A percentile compares a stretch with the other conserved stretches of the same genome.
phyloP scores from a whole-genome alignment of 2,329 filamentous ascomycete species.

The Eurotiales sp. region DNA sequence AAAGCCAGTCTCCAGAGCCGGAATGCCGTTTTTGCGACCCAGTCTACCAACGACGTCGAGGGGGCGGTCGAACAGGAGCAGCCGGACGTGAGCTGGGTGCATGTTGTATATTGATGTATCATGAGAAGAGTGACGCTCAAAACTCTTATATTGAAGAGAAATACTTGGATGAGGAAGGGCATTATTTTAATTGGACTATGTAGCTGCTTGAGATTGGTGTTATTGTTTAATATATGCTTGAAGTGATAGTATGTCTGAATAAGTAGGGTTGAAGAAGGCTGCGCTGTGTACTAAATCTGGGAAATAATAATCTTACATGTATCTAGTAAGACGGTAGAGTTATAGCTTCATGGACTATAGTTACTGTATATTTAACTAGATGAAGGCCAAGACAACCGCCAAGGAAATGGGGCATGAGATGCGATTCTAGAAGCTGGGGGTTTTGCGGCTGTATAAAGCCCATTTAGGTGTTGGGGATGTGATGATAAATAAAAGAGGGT shows the following conservation, averaged over 20 bases:
- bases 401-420: conserved; percentile 51
- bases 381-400: conserved; percentile 37
- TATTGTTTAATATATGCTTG: conserved; percentile 50
- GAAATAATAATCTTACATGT: conserved; percentile 22
- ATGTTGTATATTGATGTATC: no score
- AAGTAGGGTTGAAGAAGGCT: conserved; percentile 47
- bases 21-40: no score
- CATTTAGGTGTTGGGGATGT: conserved; percentile 57
- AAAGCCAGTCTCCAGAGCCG: no score
- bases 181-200: conserved; percentile 56
- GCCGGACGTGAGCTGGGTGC: no score
- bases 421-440: conserved; percentile 65
- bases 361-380: conserved; percentile 42
- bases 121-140: conserved; percentile 41
- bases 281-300: conserved; percentile 37
- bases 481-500: conserved; percentile 58
- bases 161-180: conserved; percentile 51
- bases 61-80: no score
- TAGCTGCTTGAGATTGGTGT: conserved; percentile 60
- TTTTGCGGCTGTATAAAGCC: conserved; percentile 55
- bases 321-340: conserved; percentile 21
- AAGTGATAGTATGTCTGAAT: conserved; percentile 42
- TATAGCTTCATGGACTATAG: conserved; percentile 28
- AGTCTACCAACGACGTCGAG: no score
- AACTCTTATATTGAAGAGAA: conserved; percentile 65